Evolutionary conservation across 805 yeast species (phyloP), one percentile per base, ranked within the genome.

Genomic region (Yarrowia deformans): DNA sequence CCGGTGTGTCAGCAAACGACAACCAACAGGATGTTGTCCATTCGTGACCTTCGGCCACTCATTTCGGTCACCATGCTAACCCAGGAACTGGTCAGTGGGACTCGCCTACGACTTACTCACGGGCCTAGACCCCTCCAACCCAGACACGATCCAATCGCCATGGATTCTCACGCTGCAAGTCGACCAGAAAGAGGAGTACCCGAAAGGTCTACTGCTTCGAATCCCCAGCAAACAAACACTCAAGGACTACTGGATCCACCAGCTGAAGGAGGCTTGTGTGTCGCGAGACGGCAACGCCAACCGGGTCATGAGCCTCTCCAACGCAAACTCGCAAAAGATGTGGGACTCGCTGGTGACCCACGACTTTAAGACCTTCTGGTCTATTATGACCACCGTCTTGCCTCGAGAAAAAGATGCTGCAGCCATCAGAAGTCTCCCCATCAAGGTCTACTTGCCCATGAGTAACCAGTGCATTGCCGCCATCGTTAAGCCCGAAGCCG

Each of bases 221-320:
- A 68, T 77, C 60, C 69, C 78, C 1, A 74, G 73, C 3, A n/a
- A 56, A 69, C 71, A 73, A 32, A 75, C 81, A 13, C 72, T 86
- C 70, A 82, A 78, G 55, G 84, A 83, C 64, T 83, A 85, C 63
- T 88, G 95, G 88, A 79, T 88, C 70, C 93, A 94, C 75, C 92
- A 87, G 70, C 79, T 92, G 75, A 94, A 95, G 74, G 98, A 94
- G 75, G 84, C 92, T 5, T 87, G 92, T 74, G 91, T 83, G 74
- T 85, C 92, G 0, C 77, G 90, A 45, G 87, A 88, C 72, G 97
- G 97, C 0, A 84, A 86, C n/a, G 84, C 97, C 7, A 91, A 90
- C 71, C 84, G 87, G 1, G 85, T 94, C n/a, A 90, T 94, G 97
- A 82, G 83, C 34, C 79, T 94, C 68, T 85, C 95, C 7, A 87